Evolutionary conservation across 176 grass and related monocot species (phyloP), one percentile per base, ranked within the genome.

Genomic region (Zoysia japonica): DNA sequence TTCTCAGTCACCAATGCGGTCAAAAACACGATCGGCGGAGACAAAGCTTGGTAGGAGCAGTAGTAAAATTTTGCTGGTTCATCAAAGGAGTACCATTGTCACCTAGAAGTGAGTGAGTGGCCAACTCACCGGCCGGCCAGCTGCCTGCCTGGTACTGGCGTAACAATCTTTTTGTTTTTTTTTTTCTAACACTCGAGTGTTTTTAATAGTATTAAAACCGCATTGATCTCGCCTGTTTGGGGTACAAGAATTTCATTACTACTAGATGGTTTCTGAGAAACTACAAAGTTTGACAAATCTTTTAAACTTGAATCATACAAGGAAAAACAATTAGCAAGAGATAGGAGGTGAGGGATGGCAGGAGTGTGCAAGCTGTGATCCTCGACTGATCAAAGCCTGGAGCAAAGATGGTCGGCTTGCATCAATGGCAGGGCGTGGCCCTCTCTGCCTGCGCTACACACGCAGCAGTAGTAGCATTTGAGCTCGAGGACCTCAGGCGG

Each of bases 1-100:
- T 80, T 87, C 84, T 80, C 84, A 84, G 80, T 90, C 84, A 90
- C 80, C 88, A 87, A 87, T 77, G 88, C 88, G 37, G 88, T 90
- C 88, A 90, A 90, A 87, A 90, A 84, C 84, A 80, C 59, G 77
- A 28, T 6, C 44, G 44, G 44, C 60, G 76, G 56, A 74, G 88
- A 87, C 88, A 87, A 86, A 86, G 84, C 70, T 80, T 83, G 76
- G 59, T 28, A 28, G 28, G 28, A 28, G n/a, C n/a, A n/a, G 28
- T 28, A 28, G 28, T 87, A 67, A 82, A 69, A 75, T 81, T 87
- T 86, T 84, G 84, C 71, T 87, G 84, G 88, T 87, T 90, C 66
- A 28, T 0, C 28, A 87, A 84, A 90, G 67, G 80, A 72, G 65
- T 54, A 71, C 55, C 17, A 19, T 16, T 19, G 55, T 66, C 67